Percentiles rank a stretch among this genome's conserved stretches.
Conservation (phyloP, 345 rosid genomes). For the Jatropha curcas region DNA sequence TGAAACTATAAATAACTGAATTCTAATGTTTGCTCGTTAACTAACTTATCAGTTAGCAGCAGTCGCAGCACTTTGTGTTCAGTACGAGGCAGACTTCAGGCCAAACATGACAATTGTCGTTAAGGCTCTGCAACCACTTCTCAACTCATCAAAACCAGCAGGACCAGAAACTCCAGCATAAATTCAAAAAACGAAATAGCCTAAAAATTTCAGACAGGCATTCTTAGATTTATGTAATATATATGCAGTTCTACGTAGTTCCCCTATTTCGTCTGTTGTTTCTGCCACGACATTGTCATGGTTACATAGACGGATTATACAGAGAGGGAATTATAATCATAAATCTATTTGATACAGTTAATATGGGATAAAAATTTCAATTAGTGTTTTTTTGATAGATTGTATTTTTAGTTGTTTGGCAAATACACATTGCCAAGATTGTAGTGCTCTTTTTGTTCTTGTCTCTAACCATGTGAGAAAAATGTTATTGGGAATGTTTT, state of each 20-base stretch:
- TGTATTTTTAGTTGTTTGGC: neutral
- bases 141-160: conserved; percentile 43
- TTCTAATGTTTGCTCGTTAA: neutral
- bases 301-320: neutral
- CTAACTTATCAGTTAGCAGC: conserved; percentile 70
- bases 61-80: conserved; percentile 97
- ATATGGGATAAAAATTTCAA: no score
- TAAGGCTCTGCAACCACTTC: conserved; percentile 97
- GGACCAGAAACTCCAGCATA: conserved; percentile 23
- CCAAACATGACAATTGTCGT: conserved; percentile 98
- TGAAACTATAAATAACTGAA: neutral
- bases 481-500: neutral
- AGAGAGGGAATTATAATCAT: neutral
- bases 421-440: neutral
- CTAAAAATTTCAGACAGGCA: neutral
- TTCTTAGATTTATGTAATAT: neutral
- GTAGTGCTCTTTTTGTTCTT: neutral
- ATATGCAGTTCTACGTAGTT: no score
- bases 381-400: no score
- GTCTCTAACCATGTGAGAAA: conserved; percentile 1
- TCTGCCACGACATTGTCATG: neutral
- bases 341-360: neutral
- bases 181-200: neutral
- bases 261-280: neutral
- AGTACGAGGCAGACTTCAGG: conserved; percentile 95